A percentile compares a stretch with the other conserved stretches of the same genome.
Evolutionary conservation across 108 stramenopile genomes (phyloP).

Genomic region (Conticribra weissflogii): DNA sequence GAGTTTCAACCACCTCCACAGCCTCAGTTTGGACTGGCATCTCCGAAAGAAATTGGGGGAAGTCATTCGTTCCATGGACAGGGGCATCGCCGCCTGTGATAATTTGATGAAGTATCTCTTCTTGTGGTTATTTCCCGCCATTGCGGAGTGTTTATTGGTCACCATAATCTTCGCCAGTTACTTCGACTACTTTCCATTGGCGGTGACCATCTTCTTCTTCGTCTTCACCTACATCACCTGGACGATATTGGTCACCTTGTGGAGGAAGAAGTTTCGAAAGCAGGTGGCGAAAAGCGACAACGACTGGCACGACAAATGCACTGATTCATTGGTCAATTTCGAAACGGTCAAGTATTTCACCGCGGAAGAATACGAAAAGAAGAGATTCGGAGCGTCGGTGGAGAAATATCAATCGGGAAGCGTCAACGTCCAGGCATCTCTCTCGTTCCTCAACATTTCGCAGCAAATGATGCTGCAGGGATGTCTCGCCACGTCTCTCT

Average conservation of each 20-base stretch:
- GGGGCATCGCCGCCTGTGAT: slow-evolving; percentile 89
- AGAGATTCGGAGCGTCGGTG: slow-evolving; percentile 76
- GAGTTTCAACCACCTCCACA: slow-evolving; percentile 91
- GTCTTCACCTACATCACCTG: slow-evolving; percentile 88
- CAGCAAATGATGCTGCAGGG: slow-evolving; percentile 89
- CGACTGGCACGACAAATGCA: slow-evolving; percentile 91
- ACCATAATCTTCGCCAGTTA: slow-evolving; percentile 90
- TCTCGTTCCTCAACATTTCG: slow-evolving; percentile 88
- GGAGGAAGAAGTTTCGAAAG: slow-evolving; percentile 96
- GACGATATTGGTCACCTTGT: slow-evolving; percentile 92
- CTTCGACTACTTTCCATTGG: slow-evolving; percentile 85
- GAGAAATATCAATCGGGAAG: slow-evolving; percentile 76
- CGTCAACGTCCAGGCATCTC: slow-evolving; percentile 84
- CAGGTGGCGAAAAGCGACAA: slow-evolving; percentile 92
- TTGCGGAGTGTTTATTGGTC: slow-evolving; percentile 89
- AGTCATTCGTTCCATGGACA: slow-evolving; percentile 92
- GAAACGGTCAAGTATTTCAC: slow-evolving; percentile 99
- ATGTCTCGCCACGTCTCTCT: slow-evolving; percentile 78
- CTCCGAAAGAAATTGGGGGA: slow-evolving; percentile 94
- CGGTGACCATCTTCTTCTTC: slow-evolving; percentile 86
- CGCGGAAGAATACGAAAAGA: slow-evolving; percentile 88
- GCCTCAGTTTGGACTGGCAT: slow-evolving; percentile 94
- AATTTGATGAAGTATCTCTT: slow-evolving; percentile 93
- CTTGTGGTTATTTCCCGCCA: slow-evolving; percentile 90
- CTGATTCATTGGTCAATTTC: slow-evolving; percentile 93